Conservation (phyloP, 78 protist genomes). For the Dictyostelium purpureum region DNA sequence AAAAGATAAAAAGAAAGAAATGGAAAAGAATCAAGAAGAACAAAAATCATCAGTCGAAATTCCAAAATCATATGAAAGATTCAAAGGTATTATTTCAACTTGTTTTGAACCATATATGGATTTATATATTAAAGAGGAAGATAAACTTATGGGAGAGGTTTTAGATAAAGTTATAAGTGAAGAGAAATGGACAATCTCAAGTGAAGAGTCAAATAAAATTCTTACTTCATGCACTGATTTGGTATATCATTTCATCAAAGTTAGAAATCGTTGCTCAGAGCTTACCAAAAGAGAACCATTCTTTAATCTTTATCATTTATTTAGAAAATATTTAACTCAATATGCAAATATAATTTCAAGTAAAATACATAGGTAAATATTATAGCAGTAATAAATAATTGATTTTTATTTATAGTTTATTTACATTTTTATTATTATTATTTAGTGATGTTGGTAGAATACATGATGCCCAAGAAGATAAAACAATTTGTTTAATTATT, state of each 20-base stretch:
- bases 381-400: too few species aligned
- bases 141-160: slow-evolving; percentile 29
- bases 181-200: slow-evolving; percentile 57
- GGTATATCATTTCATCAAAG: slow-evolving; percentile 3
- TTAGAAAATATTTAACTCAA: slow-evolving; percentile 43
- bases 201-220: slow-evolving; percentile 60
- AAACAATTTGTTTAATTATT: slow-evolving; percentile 44
- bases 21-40: slow-evolving; percentile 17
- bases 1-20: slow-evolving; percentile 1
- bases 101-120: slow-evolving; percentile 85
- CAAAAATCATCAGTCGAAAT: slow-evolving; percentile 1
- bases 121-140: slow-evolving; percentile 73
- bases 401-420: too few species aligned
- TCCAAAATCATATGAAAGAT: slow-evolving; percentile 45
- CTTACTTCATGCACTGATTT: slow-evolving; percentile 54
- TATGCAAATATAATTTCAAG: slow-evolving; percentile 27
- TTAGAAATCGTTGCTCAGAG: slow-evolving; percentile 31
- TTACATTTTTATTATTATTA: too few species aligned
- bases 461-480: slow-evolving; percentile 52
- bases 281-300: slow-evolving; percentile 69
- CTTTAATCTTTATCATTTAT: slow-evolving; percentile 48
- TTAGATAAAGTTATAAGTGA: slow-evolving; percentile 18
- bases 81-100: slow-evolving; percentile 68
- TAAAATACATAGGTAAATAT: not conserved
- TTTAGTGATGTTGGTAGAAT: slow-evolving; percentile 33